Evolutionary conservation across 2,329 filamentous ascomycete genomes (phyloP).

Genomic region (Penicillium carneum): DNA sequence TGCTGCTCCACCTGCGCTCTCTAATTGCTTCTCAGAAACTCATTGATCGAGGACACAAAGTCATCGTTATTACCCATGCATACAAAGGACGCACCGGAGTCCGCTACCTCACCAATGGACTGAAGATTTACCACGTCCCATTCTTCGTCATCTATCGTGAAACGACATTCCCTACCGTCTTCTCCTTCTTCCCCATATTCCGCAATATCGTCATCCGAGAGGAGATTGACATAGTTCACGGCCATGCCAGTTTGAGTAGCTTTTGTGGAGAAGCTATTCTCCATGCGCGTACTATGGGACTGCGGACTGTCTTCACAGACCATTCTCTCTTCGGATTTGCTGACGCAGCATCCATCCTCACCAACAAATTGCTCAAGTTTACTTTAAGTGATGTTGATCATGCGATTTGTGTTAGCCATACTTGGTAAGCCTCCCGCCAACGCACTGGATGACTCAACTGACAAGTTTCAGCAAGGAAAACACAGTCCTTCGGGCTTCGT

Average conservation of each 20-base stretch:
- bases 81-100: constrained; percentile 90
- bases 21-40: constrained; percentile 68
- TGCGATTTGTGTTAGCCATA: constrained; percentile 97
- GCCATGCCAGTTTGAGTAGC: constrained; percentile 91
- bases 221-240: constrained; percentile 94
- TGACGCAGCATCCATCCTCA: constrained; percentile 92
- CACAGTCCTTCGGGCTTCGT: constrained; percentile 88
- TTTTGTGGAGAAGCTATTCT: constrained; percentile 94
- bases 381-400: constrained; percentile 95
- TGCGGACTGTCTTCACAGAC: constrained; percentile 95
- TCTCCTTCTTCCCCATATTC: constrained; percentile 98
- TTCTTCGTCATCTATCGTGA: constrained; percentile 95
- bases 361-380: constrained; percentile 97
- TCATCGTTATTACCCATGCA: constrained; percentile 95
- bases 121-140: constrained; percentile 97
- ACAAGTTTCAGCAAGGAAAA: constrained; percentile 80
- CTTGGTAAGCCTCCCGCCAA: constrained; percentile 69
- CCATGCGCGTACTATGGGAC: constrained; percentile 92
- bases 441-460: constrained; percentile 3
- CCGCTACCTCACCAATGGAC: constrained; percentile 92
- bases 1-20: constrained; percentile 13
- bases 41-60: constrained; percentile 95
- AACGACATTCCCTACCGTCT: constrained; percentile 92
- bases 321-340: constrained; percentile 97
- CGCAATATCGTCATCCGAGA: constrained; percentile 94